Evolutionary conservation across 2,329 filamentous ascomycete species (phyloP), one percentile per base, ranked within the genome.

Genomic region (Bimuria novae-zelandiae): DNA sequence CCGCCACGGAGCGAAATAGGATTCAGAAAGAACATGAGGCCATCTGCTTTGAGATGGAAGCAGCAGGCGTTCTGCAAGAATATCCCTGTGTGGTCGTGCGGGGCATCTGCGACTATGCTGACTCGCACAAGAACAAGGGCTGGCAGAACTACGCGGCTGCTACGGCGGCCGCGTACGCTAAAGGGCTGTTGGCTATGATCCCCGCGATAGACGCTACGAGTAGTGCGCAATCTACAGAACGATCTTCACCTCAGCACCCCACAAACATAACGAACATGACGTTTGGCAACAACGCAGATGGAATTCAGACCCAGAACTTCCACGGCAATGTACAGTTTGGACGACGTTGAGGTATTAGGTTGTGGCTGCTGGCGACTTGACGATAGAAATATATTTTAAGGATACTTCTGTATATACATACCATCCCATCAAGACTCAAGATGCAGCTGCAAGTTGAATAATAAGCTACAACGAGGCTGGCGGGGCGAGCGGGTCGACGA

Each of bases 21-120:
- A 12, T 65, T 10, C 41, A 55, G 12, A 17, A 10, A 45, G 56
- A 61, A 36, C 50, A 55, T n/a, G 49, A 57, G n/a, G 59, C 44
- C 1, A 55, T 63, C 7, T 65, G 57, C 37, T 63, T 65, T 35
- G 59, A 65, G 50, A 65, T 65, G 60, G 62, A 62, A 36, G 61
- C 53, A 35, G 61, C 59, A 17, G 61, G 59, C 4, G 47, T 63
- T 6, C 44, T 60, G 44, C 19, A 59, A 5, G 39, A 56, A 22
- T 45, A 54, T 49, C 56, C 60, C 7, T 62, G 55, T 48, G 17
- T 65, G 2, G 62, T 62, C 6, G 23, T 65, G 14, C 55, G 56
- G 6, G 59, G 60, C 29, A 60, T 63, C 21, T 65, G 57, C 51
- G 60, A 65, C 46, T 65, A 65, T 40, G 48, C 60, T 33, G 59